Evolutionary conservation across 2,329 filamentous ascomycete genomes (phyloP).

Genomic region (Alternaria panax): DNA sequence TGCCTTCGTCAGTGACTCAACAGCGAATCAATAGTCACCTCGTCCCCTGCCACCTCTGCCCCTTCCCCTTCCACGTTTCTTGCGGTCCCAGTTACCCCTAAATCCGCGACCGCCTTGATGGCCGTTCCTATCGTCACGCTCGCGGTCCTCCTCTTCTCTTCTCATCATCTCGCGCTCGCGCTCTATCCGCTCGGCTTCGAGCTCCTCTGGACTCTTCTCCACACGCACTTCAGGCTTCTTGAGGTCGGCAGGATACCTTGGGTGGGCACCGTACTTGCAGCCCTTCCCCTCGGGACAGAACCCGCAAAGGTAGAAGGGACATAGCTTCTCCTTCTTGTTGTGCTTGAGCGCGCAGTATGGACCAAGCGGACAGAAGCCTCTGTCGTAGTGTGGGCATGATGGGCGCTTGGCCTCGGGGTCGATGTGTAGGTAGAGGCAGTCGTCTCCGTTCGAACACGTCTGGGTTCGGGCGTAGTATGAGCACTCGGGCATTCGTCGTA

Average conservation of each 20-base stretch:
- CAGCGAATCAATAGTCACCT: constrained; percentile 21
- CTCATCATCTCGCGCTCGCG: constrained; percentile 57
- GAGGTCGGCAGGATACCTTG: constrained; percentile 77
- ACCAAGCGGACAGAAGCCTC: constrained; percentile 91
- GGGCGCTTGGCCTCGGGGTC: constrained; percentile 75
- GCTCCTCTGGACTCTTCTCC: constrained; percentile 76
- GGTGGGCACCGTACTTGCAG: constrained; percentile 83
- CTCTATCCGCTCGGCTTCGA: constrained; percentile 64
- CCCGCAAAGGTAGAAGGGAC: constrained; percentile 85
- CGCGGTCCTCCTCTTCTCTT: constrained; percentile 52
- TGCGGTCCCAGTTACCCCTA: constrained; percentile 46
- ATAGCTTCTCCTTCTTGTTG: constrained; percentile 76
- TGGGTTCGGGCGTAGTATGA: constrained; percentile 94
- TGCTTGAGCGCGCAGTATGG: constrained; percentile 89
- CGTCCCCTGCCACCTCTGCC: constrained; percentile 33
- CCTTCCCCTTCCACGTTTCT: constrained; percentile 39
- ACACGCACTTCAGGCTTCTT: constrained; percentile 66
- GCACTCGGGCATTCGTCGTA: constrained; percentile 97
- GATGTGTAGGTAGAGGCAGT: constrained; percentile 92
- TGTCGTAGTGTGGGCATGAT: constrained; percentile 81
- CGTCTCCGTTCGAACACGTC: constrained; percentile 95
- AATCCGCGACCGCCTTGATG: constrained; percentile 41
- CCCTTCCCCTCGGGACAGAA: constrained; percentile 87
- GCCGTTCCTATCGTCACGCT: constrained; percentile 46
- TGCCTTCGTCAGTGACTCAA: not conserved